Evolutionary conservation across 305 asterid genomes (phyloP).

Genomic region (Ajuga reptans): DNA sequence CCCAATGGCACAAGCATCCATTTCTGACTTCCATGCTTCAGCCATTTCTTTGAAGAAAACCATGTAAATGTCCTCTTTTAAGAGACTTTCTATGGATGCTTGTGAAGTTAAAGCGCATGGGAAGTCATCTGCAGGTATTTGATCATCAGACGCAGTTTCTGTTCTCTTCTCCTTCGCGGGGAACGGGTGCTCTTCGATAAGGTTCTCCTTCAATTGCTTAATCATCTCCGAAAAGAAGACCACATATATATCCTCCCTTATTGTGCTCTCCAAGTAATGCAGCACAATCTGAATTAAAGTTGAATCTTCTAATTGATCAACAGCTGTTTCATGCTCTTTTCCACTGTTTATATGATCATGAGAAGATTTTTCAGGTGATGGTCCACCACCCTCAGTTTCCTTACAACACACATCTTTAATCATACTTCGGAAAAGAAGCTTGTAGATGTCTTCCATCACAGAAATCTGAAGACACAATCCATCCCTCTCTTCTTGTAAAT

Average conservation of each 20-base stretch:
- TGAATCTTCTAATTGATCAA: not conserved
- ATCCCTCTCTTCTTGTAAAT: slow-evolving; percentile 32
- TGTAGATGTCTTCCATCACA: slow-evolving; percentile 39
- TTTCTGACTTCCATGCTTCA: slow-evolving; percentile 28
- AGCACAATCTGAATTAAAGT: not conserved
- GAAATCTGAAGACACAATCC: slow-evolving; percentile 28
- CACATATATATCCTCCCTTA: slow-evolving; percentile 29
- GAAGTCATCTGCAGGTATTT: not conserved
- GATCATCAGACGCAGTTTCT: not conserved
- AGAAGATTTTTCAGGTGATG: not conserved
- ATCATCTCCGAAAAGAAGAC: slow-evolving; percentile 22
- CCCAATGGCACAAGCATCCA: slow-evolving; percentile 26
- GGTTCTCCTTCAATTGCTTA: slow-evolving; percentile 22
- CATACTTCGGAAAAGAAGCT: slow-evolving; percentile 30
- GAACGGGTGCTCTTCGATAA: not conserved
- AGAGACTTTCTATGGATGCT: slow-evolving; percentile 20
- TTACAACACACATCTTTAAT: slow-evolving; percentile 19
- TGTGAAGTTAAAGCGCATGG: not conserved
- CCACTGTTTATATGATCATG: not conserved
- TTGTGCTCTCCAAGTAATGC: slow-evolving; percentile 24
- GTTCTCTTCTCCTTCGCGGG: not conserved
- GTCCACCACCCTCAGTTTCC: not conserved
- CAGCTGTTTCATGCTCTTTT: not conserved
- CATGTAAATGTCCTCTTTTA: slow-evolving; percentile 34
- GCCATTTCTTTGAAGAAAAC: slow-evolving; percentile 34